Evolutionary conservation across 257 asterid genomes (phyloP).

Genomic region (Mentha longifolia): DNA sequence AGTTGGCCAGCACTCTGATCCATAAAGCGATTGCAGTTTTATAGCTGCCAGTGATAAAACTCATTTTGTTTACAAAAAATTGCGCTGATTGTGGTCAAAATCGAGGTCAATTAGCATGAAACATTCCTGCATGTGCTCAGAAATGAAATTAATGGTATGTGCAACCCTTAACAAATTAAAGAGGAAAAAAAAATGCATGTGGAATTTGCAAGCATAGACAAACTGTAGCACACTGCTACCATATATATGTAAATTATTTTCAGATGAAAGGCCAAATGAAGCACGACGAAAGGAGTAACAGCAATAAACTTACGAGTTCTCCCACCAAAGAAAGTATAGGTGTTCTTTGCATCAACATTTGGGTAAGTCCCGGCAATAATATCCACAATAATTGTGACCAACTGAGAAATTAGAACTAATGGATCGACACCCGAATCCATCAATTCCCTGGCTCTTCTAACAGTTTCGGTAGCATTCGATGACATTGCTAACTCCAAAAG

Average conservation of each 20-base stretch:
- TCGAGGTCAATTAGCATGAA: not conserved
- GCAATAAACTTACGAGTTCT: conserved; percentile 59
- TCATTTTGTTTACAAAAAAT: not conserved
- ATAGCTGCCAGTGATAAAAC: not conserved
- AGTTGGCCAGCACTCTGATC: not conserved
- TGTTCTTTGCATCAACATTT: conserved; percentile 47
- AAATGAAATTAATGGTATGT: not conserved
- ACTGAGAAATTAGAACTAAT: conserved; percentile 84
- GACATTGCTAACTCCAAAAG: conserved; percentile 97
- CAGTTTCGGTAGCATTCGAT: conserved; percentile 92
- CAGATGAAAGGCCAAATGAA: not conserved
- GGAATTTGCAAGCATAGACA: conserved; percentile 1
- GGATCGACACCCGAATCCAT: conserved; percentile 96
- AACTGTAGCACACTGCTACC: not conserved
- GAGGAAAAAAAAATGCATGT: not conserved
- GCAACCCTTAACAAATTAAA: not conserved
- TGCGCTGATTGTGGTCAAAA: not conserved
- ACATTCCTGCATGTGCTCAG: not conserved
- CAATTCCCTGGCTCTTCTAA: conserved; percentile 85
- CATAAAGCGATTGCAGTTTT: not conserved
- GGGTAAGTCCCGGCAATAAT: conserved; percentile 89
- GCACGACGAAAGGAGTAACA: not conserved
- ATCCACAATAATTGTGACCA: conserved; percentile 95
- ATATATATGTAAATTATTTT: not conserved
- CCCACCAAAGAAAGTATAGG: conserved; percentile 57